Percentiles rank a stretch among this genome's conserved stretches.
phyloP scores from a whole-genome alignment of 345 rosid genomes.

The Reutealis trisperma region DNA sequence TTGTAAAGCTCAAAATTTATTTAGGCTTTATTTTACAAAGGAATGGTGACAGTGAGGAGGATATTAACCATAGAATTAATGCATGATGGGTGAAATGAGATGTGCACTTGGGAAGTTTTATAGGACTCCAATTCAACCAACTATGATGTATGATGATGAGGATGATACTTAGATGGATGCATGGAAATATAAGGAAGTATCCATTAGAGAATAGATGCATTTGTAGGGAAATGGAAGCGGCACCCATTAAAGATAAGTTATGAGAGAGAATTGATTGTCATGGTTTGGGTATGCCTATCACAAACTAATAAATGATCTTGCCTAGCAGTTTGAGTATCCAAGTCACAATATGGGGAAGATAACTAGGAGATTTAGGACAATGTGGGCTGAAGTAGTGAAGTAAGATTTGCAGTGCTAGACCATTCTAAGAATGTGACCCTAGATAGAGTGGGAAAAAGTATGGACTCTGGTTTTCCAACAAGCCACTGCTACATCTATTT shows the following conservation, averaged over 20 bases:
- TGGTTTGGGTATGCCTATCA: background rate
- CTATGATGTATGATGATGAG: background rate
- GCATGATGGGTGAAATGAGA: too few species aligned
- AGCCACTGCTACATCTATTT: too few species aligned
- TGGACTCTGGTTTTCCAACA: too few species aligned
- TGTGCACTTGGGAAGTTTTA: too few species aligned
- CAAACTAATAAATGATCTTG: background rate
- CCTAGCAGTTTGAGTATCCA: background rate
- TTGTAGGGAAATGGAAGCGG: background rate
- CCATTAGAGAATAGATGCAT: background rate
- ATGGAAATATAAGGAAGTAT: background rate
- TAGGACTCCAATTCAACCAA: background rate
- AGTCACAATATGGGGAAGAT: background rate
- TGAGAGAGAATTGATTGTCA: background rate
- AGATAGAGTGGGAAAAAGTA: background rate
- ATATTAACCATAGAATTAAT: too few species aligned
- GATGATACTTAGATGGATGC: background rate
- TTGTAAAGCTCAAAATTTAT: too few species aligned
- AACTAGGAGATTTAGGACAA: background rate
- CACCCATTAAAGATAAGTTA: background rate
- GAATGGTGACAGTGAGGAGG: too few species aligned
- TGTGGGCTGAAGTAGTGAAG: background rate
- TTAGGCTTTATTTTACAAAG: too few species aligned
- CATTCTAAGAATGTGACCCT: background rate
- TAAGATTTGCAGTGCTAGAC: background rate